Conservation (phyloP, 176 grass and related monocot species). For the Oryza rufipogon region DNA sequence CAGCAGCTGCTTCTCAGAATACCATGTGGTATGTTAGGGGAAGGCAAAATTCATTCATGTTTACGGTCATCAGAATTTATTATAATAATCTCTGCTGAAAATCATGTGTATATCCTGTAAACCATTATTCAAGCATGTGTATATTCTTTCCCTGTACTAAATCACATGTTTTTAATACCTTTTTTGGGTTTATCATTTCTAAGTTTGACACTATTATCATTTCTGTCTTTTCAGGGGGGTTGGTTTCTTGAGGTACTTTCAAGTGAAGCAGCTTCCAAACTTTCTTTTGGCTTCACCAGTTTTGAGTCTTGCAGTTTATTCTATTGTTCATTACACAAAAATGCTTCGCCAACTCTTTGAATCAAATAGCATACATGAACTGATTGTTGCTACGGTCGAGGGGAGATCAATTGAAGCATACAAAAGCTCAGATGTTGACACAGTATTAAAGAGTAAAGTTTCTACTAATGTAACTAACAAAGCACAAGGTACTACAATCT, state of each 20-base stretch:
- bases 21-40: background rate
- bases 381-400: slow-evolving; percentile 40
- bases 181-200: background rate
- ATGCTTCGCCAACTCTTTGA: slow-evolving; percentile 50
- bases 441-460: slow-evolving; percentile 25
- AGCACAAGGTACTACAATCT: slow-evolving; percentile 41
- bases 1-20: background rate
- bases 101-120: background rate
- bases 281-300: slow-evolving; percentile 91
- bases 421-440: slow-evolving; percentile 48
- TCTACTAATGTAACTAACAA: slow-evolving; percentile 29
- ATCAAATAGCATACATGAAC: slow-evolving; percentile 48
- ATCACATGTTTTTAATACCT: background rate
- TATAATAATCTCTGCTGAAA: background rate
- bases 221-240: slow-evolving; percentile 62
- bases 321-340: slow-evolving; percentile 73
- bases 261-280: slow-evolving; percentile 96
- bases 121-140: slow-evolving; percentile 6
- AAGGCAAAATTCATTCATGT: slow-evolving; percentile 4
- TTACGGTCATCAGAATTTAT: slow-evolving; percentile 14
- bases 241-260: slow-evolving; percentile 97
- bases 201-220: slow-evolving; percentile 24
- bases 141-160: background rate
- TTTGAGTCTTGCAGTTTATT: slow-evolving; percentile 74
- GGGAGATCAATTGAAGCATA: slow-evolving; percentile 38